Percentiles rank a stretch among this genome's conserved stretches.
phyloP scores from a whole-genome alignment of 2,329 filamentous ascomycete genomes.

The Colletotrichum cuscutae region DNA sequence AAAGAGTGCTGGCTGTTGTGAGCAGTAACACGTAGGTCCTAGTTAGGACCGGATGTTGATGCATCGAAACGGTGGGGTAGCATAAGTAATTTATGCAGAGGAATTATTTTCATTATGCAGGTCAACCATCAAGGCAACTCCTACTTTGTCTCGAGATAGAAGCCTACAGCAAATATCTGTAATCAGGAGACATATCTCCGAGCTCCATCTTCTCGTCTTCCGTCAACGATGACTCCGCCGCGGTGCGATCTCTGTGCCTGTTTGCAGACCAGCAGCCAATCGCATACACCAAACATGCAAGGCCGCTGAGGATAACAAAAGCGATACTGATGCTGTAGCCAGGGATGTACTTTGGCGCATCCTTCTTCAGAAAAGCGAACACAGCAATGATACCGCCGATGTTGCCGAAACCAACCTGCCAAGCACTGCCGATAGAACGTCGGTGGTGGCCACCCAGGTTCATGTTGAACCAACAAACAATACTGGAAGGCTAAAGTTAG shows the following conservation, averaged over 20 bases:
- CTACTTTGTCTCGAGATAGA: background rate
- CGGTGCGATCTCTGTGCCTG: slow-evolving; percentile 61
- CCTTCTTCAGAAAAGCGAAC: slow-evolving; percentile 72
- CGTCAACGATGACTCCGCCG: slow-evolving; percentile 57
- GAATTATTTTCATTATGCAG: background rate
- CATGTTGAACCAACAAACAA: slow-evolving; percentile 84
- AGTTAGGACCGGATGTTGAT: background rate
- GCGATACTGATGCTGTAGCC: slow-evolving; percentile 83
- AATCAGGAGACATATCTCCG: slow-evolving; percentile 69
- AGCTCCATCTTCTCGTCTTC: slow-evolving; percentile 71
- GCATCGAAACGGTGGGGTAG: background rate
- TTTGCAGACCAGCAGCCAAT: slow-evolving; percentile 70
- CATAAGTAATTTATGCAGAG: background rate
- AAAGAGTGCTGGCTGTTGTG: background rate
- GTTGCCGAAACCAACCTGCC: slow-evolving; percentile 84
- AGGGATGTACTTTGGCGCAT: slow-evolving; percentile 74
- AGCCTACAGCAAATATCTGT: slow-evolving; percentile 65
- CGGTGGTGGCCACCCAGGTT: slow-evolving; percentile 80
- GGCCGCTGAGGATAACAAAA: slow-evolving; percentile 75
- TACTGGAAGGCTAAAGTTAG: background rate
- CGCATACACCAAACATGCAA: slow-evolving; percentile 70
- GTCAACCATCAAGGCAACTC: background rate
- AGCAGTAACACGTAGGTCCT: background rate
- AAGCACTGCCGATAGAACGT: slow-evolving; percentile 76
- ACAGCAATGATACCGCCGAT: slow-evolving; percentile 83